Conservation (phyloP, 2,329 filamentous ascomycete species). For the Monosporascus sp. region DNA sequence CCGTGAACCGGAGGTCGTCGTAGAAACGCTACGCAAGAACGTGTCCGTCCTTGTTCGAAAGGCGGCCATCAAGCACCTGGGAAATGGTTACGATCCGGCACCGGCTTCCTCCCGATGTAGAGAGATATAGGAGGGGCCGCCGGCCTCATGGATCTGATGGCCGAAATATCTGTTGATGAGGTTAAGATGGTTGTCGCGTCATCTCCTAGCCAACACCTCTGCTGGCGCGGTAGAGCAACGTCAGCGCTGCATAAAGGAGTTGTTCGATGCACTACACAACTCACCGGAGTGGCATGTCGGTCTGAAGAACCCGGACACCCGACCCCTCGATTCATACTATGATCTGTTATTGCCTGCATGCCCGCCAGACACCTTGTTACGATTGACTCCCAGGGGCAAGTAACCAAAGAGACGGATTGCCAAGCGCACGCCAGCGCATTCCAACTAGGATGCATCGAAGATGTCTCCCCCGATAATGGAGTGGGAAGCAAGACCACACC, state of each 20-base stretch:
- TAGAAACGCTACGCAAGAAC: slow-evolving; percentile 5
- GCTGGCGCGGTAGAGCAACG: not conserved
- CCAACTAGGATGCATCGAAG: not conserved
- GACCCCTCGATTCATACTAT: slow-evolving; percentile 5
- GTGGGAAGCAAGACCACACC: slow-evolving; percentile 1
- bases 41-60: slow-evolving; percentile 6
- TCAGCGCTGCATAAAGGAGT: slow-evolving; percentile 2
- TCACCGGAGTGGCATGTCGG: not conserved
- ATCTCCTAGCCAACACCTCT: not conserved
- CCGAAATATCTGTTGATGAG: slow-evolving; percentile 10
- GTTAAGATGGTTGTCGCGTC: slow-evolving; percentile 5
- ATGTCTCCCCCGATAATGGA: slow-evolving; percentile 1
- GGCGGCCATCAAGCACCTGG: slow-evolving; percentile 8
- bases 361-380: not conserved
- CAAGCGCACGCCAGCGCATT: not conserved
- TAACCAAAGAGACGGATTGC: not conserved
- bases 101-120: slow-evolving; percentile 5
- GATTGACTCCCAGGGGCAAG: not conserved
- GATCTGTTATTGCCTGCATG: slow-evolving; percentile 8
- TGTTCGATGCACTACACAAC: slow-evolving; percentile 1
- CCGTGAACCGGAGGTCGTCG: slow-evolving; percentile 6
- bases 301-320: slow-evolving; percentile 2
- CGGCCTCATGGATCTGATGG: slow-evolving; percentile 4
- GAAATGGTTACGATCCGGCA: slow-evolving; percentile 2
- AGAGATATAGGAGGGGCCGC: not conserved